Percentiles rank a stretch among this genome's conserved stretches.
Evolutionary conservation across 1,139 yeast genomes (phyloP).

Genomic region (Pichia terricola): DNA sequence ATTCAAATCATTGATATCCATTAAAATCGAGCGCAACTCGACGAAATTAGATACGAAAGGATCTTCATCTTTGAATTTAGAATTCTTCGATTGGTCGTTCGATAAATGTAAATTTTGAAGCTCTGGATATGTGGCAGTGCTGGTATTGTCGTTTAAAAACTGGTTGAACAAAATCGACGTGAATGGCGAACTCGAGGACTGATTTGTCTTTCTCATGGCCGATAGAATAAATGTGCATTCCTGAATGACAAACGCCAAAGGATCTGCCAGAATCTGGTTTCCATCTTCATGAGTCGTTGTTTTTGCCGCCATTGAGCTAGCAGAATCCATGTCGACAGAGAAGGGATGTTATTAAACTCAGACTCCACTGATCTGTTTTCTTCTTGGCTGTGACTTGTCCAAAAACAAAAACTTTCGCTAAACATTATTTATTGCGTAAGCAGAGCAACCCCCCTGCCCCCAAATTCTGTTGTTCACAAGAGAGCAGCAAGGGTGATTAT

Average conservation of each 20-base stretch:
- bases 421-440: no score
- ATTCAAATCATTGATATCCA: slow-evolving; percentile 43
- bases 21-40: slow-evolving; percentile 62
- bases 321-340: no score
- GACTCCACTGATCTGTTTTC: no score
- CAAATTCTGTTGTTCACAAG: no score
- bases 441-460: no score
- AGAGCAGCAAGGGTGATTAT: no score
- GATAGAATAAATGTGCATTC: slow-evolving; percentile 84
- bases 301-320: no score
- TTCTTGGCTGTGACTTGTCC: no score
- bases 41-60: slow-evolving; percentile 78
- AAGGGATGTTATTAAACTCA: no score
- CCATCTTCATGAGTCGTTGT: not conserved
- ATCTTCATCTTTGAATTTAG: slow-evolving; percentile 30
- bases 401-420: no score
- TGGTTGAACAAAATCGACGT: slow-evolving; percentile 68
- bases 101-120: slow-evolving; percentile 13
- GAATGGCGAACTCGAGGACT: slow-evolving; percentile 61
- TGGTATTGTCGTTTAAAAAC: slow-evolving; percentile 25
- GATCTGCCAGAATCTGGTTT: slow-evolving; percentile 32
- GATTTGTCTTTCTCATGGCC: slow-evolving; percentile 80
- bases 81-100: slow-evolving; percentile 4
- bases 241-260: slow-evolving; percentile 74
- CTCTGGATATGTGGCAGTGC: slow-evolving; percentile 2